A percentile compares a stretch with the other conserved stretches of the same genome.
phyloP scores from a whole-genome alignment of 2,329 filamentous ascomycete species.

The Fusarium oligoseptatum region DNA sequence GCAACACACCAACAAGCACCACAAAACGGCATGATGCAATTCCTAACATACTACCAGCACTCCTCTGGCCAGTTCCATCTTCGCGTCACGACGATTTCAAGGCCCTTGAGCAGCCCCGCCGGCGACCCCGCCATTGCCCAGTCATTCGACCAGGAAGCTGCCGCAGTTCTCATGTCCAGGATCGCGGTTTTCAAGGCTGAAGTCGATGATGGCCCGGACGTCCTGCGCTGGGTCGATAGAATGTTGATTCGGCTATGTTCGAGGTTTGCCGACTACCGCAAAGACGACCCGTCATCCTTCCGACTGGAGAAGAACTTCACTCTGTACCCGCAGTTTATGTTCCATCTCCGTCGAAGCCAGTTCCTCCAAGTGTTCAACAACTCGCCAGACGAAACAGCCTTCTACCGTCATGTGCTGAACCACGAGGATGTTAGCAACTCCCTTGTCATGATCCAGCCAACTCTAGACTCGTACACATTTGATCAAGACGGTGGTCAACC shows the following conservation, averaged over 20 bases:
- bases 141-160: slow-evolving; percentile 98
- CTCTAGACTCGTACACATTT: slow-evolving; percentile 95
- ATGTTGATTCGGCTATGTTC: slow-evolving; percentile 98
- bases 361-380: slow-evolving; percentile 99
- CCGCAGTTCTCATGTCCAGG: slow-evolving; percentile 97
- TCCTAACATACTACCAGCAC: slow-evolving; percentile 98
- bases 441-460: slow-evolving; percentile 98
- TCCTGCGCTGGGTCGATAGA: slow-evolving; percentile 96
- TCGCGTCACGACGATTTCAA: slow-evolving; percentile 92
- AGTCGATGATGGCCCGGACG: slow-evolving; percentile 98
- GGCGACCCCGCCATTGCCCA: slow-evolving; percentile 96
- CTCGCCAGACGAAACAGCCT: slow-evolving; percentile 98
- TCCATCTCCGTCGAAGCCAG: slow-evolving; percentile 95
- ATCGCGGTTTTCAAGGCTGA: slow-evolving; percentile 99
- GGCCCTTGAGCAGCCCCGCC: slow-evolving; percentile 91
- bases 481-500: slow-evolving; percentile 94
- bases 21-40: slow-evolving; percentile 96
- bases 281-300: slow-evolving; percentile 98
- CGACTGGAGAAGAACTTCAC: slow-evolving; percentile 98
- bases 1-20: slow-evolving; percentile 87
- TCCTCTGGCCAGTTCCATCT: slow-evolving; percentile 96
- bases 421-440: slow-evolving; percentile 98
- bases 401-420: slow-evolving; percentile 96
- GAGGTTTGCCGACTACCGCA: slow-evolving; percentile 96
- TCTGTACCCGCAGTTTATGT: slow-evolving; percentile 99